phyloP scores from a whole-genome alignment of 306 rosid genomes.

The Quercus robur region DNA sequence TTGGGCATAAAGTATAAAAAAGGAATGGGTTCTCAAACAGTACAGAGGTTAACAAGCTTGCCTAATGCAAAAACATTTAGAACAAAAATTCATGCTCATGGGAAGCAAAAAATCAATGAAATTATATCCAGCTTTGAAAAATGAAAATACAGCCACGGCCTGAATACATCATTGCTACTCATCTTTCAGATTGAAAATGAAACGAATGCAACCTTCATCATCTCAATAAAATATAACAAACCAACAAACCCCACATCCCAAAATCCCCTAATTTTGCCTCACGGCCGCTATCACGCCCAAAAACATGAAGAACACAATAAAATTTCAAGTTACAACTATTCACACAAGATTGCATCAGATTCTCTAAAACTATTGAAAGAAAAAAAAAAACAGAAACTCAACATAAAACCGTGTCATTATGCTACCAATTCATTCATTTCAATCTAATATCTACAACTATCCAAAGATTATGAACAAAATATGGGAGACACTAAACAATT shows the following conservation, averaged over 20 bases:
- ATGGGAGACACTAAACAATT: slow-evolving; percentile 10
- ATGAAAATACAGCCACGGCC: no score
- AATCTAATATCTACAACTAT: background rate
- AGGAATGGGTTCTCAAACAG: background rate
- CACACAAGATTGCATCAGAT: no score
- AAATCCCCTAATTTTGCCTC: background rate
- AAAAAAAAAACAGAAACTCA: background rate
- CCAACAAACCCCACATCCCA: background rate
- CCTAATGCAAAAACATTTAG: background rate
- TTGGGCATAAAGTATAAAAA: background rate
- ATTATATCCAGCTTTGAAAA: no score
- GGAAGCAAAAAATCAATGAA: no score
- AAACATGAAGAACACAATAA: background rate
- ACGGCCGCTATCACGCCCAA: background rate
- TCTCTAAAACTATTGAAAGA: background rate
- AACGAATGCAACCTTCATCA: no score
- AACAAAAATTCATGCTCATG: no score
- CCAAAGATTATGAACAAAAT: slow-evolving; percentile 14
- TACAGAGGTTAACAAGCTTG: background rate
- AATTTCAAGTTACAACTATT: no score
- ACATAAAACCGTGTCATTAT: background rate
- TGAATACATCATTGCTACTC: no score
- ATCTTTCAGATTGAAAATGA: no score
- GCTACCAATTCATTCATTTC: slow-evolving; percentile 12
- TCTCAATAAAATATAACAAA: background rate